Percentiles rank a stretch among this genome's conserved stretches.
Evolutionary conservation across 805 yeast species (phyloP).

Genomic region (Myxozyma monticola): DNA sequence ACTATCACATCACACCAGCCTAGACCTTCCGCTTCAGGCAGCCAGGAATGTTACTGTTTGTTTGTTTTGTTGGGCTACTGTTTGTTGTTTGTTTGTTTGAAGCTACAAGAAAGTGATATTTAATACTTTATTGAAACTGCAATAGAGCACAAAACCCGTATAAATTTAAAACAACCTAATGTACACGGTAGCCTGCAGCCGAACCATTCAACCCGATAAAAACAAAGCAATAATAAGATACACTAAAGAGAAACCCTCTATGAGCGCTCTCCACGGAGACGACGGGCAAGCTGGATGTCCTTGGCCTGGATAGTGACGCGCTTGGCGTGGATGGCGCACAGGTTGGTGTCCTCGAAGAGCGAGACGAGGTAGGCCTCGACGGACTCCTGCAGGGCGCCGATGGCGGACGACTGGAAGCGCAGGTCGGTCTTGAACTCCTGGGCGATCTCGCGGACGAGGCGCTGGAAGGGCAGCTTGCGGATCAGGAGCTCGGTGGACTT

Average conservation of each 20-base stretch:
- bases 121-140: too few relatives aligned
- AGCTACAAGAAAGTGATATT: too few relatives aligned
- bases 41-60: too few relatives aligned
- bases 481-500: slow-evolving; percentile 82
- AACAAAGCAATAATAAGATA: slow-evolving; percentile 9
- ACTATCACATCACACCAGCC: too few relatives aligned
- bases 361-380: slow-evolving; percentile 87
- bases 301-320: slow-evolving; percentile 91
- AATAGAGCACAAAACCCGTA: too few relatives aligned
- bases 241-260: slow-evolving; percentile 11
- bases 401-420: slow-evolving; percentile 86
- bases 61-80: too few relatives aligned
- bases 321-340: slow-evolving; percentile 92
- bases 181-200: slow-evolving; percentile 19
- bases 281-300: slow-evolving; percentile 87
- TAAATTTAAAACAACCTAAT: slow-evolving; percentile 27
- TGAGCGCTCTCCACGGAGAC: slow-evolving; percentile 71
- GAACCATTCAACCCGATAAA: slow-evolving; percentile 15
- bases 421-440: slow-evolving; percentile 84
- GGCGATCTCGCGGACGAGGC: slow-evolving; percentile 86
- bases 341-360: slow-evolving; percentile 83
- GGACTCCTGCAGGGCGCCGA: slow-evolving; percentile 88
- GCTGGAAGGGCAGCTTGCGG: slow-evolving; percentile 89
- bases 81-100: too few relatives aligned
- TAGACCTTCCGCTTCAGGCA: too few relatives aligned